A percentile compares a stretch with the other conserved stretches of the same genome.
Evolutionary conservation across 257 asterid genomes (phyloP).

Genomic region (Solanum paucissectum): DNA sequence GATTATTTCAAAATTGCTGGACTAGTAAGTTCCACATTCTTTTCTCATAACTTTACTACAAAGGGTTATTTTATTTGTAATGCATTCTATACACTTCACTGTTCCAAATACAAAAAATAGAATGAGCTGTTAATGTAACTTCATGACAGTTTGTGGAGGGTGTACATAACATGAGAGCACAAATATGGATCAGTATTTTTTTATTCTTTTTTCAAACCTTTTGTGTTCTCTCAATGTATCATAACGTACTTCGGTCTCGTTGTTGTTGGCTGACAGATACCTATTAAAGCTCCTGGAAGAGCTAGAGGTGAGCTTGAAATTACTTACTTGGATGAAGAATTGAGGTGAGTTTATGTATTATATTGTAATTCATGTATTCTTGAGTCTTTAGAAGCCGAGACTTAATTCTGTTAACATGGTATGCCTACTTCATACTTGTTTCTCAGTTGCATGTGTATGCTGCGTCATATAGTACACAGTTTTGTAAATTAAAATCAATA

Average conservation of each 20-base stretch:
- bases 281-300: constrained; percentile 64
- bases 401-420: neutral
- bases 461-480: neutral
- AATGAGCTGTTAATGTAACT: neutral
- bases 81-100: neutral
- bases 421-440: neutral
- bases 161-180: neutral
- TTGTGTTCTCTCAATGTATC: neutral
- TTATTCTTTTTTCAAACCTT: neutral
- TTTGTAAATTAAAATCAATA: neutral
- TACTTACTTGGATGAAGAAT: constrained; percentile 75
- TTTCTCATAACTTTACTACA: neutral
- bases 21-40: constrained; percentile 34
- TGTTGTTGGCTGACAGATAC: constrained; percentile 25
- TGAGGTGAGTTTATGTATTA: constrained; percentile 29
- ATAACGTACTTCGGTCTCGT: neutral
- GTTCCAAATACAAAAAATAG: neutral
- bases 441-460: neutral
- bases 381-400: neutral
- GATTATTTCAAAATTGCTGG: constrained; percentile 75
- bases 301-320: constrained; percentile 72
- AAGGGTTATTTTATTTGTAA: neutral
- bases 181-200: neutral
- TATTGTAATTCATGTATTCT: neutral
- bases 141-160: neutral